These are phyloP conservation scores for Sclerotinia minor DNA, from an alignment of 2,329 filamentous ascomycete species.

Conservation along the genomic window DNA sequence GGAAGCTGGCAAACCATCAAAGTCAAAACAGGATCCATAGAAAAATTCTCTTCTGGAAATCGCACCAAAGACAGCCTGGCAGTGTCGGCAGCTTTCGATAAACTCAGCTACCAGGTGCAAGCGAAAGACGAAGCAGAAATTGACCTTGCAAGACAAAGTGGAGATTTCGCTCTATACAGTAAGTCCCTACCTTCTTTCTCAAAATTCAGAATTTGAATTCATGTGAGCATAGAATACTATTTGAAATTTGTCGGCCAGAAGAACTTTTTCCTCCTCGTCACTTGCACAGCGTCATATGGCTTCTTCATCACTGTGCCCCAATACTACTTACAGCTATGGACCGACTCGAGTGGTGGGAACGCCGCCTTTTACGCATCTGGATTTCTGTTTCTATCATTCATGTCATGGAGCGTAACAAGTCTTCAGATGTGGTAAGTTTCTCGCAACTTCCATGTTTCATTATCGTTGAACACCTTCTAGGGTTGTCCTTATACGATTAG, in stretches of 20 bases:
- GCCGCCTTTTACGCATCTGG: background rate
- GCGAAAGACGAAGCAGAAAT: conserved; percentile 31
- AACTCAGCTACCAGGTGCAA: conserved; percentile 27
- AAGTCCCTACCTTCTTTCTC: conserved; percentile 17
- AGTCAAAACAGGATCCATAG: background rate
- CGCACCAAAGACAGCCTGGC: background rate
- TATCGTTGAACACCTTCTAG: background rate
- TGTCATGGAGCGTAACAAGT: conserved; percentile 10
- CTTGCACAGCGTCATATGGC: background rate
- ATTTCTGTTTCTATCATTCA: conserved; percentile 12
- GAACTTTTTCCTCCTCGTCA: conserved; percentile 5
- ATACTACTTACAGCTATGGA: conserved; percentile 14
- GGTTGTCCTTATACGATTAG: conserved; percentile 38
- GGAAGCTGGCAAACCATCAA: conserved; percentile 2
- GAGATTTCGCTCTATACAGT: conserved; percentile 34
- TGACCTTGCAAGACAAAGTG: conserved; percentile 34
- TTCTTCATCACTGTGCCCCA: conserved; percentile 21
- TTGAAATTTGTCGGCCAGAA: conserved; percentile 7
- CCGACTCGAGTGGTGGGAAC: background rate
- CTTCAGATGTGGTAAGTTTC: conserved; percentile 16
- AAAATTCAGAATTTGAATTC: background rate
- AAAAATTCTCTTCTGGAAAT: conserved; percentile 3
- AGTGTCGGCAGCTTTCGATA: conserved; percentile 29
- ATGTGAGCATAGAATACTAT: conserved; percentile 18
- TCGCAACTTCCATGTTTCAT: background rate